Evolutionary conservation across 1,284 basidiomycete genomes (phyloP).

Genomic region (Ustilago bromivora): DNA sequence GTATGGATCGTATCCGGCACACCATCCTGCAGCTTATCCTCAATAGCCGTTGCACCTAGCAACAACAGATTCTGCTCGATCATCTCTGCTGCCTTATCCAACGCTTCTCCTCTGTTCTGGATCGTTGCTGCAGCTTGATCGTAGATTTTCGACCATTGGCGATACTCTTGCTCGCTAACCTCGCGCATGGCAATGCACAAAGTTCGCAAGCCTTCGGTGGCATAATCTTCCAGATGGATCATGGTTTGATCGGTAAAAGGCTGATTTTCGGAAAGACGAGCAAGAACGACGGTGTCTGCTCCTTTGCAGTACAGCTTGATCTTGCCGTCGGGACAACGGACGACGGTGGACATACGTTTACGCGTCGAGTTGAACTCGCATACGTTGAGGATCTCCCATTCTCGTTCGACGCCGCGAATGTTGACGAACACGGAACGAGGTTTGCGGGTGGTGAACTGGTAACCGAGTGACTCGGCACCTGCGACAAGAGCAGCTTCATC

Average conservation of each 20-base stretch:
- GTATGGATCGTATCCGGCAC: slow-evolving; percentile 99
- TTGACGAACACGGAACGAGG: slow-evolving; percentile 93
- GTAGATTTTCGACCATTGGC: slow-evolving; percentile 87
- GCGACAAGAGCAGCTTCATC: slow-evolving; percentile 97
- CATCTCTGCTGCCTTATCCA: slow-evolving; percentile 93
- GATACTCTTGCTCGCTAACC: slow-evolving; percentile 88
- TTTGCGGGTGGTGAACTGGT: slow-evolving; percentile 93
- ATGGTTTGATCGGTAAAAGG: slow-evolving; percentile 87
- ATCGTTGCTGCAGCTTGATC: slow-evolving; percentile 91
- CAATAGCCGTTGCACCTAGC: slow-evolving; percentile 96
- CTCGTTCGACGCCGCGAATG: slow-evolving; percentile 78
- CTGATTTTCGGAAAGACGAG: slow-evolving; percentile 72
- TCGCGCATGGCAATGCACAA: slow-evolving; percentile 96
- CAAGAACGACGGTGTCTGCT: slow-evolving; percentile 87
- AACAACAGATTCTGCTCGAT: slow-evolving; percentile 94
- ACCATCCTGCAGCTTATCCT: slow-evolving; percentile 98
- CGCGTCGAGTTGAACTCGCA: slow-evolving; percentile 99
- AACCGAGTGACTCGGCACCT: slow-evolving; percentile 91
- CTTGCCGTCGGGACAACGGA: slow-evolving; percentile 86
- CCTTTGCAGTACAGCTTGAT: slow-evolving; percentile 98
- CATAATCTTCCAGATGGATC: slow-evolving; percentile 82
- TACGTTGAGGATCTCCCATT: slow-evolving; percentile 93
- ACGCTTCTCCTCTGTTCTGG: slow-evolving; percentile 89
- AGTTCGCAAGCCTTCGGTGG: slow-evolving; percentile 94
- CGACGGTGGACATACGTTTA: slow-evolving; percentile 96